phyloP scores from a whole-genome alignment of 345 rosid genomes.

The Anastatica hierochuntica region DNA sequence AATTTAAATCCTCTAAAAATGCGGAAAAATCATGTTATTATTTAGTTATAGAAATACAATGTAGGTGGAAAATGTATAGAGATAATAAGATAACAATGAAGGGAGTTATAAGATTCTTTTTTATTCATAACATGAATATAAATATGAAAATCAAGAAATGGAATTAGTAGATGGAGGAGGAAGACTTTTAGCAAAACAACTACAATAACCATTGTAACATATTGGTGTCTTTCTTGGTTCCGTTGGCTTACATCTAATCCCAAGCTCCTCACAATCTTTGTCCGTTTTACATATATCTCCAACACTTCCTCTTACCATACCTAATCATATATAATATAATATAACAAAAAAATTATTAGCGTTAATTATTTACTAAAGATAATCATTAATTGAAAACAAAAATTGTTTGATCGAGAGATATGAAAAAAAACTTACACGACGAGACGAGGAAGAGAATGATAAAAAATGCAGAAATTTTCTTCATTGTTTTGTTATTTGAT shows the following conservation, averaged over 20 bases:
- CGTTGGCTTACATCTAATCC: constrained; percentile 7
- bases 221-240: constrained; percentile 10
- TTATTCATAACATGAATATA: too few relatives aligned
- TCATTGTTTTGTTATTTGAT: not conserved
- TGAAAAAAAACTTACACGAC: constrained; percentile 2
- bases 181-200: not conserved
- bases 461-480: constrained; percentile 12
- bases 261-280: constrained; percentile 7
- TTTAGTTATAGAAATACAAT: too few relatives aligned
- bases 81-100: too few relatives aligned
- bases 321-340: not conserved
- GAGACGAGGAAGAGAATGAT: constrained; percentile 10
- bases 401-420: too few relatives aligned
- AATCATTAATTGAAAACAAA: too few relatives aligned
- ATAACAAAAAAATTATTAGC: too few relatives aligned
- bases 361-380: not conserved
- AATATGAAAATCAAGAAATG: too few relatives aligned
- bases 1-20: too few relatives aligned
- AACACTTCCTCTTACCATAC: constrained; percentile 7
- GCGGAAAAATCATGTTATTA: too few relatives aligned
- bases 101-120: too few relatives aligned
- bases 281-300: constrained; percentile 18
- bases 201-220: constrained; percentile 7
- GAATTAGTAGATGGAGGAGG: not conserved
- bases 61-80: too few relatives aligned